Percentiles rank a stretch among this genome's conserved stretches.
Conservation (phyloP, 2,329 filamentous ascomycete genomes). For the Pseudogymnoascus sp. region DNA sequence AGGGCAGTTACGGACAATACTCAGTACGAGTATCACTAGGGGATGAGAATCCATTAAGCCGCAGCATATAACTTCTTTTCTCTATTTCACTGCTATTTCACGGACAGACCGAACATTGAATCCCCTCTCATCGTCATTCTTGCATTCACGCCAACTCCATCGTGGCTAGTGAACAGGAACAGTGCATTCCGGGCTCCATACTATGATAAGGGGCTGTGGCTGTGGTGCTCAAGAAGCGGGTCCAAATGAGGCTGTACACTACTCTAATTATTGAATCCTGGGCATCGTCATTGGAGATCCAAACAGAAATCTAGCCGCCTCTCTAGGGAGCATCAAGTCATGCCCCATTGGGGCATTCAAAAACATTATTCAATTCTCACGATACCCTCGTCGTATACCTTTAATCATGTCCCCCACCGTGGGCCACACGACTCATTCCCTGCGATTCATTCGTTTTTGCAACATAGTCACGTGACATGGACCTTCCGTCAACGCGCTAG, state of each 20-base stretch:
- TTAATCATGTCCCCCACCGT: background rate
- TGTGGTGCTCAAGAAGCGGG: background rate
- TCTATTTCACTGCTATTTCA: background rate
- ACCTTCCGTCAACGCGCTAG: background rate
- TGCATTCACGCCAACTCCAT: background rate
- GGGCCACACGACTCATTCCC: background rate
- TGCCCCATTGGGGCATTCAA: background rate
- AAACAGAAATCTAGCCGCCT: background rate
- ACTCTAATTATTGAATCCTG: background rate
- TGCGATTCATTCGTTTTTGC: background rate
- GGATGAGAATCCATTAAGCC: too few relatives aligned
- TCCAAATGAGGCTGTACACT: background rate
- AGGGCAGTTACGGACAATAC: background rate
- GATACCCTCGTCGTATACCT: background rate
- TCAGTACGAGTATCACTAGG: too few relatives aligned
- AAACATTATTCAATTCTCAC: background rate
- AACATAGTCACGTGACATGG: background rate
- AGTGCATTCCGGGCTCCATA: background rate
- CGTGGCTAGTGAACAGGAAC: background rate
- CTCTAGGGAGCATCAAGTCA: background rate
- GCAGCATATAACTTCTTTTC: background rate
- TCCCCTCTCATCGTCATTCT: background rate
- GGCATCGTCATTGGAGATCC: slow-evolving; percentile 2
- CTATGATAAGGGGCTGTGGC: slow-evolving; percentile 1
- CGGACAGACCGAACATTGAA: background rate